These are phyloP conservation scores for Pythium folliculosum DNA, from an alignment of 352 stramenopile genomes.

Conservation along the genomic window DNA sequence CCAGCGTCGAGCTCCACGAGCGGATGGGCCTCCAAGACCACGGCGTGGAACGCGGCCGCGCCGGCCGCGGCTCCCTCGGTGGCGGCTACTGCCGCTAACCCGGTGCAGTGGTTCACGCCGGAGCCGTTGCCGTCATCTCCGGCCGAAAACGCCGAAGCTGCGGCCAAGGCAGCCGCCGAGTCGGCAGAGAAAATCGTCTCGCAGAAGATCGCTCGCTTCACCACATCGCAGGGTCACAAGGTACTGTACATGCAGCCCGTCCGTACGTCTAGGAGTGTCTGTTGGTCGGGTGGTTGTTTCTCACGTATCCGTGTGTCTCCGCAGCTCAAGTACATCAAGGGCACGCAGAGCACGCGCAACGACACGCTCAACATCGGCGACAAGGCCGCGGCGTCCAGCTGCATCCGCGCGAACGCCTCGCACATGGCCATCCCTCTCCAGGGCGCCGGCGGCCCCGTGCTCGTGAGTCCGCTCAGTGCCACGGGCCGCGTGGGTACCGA, in stretches of 20 bases:
- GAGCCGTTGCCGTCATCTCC: neutral
- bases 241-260: too few relatives aligned
- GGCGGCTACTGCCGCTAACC: slow-evolving; percentile 1
- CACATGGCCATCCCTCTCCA: slow-evolving; percentile 61
- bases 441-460: slow-evolving; percentile 65
- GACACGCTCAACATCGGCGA: slow-evolving; percentile 59
- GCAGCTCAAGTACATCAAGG: slow-evolving; percentile 77
- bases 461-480: slow-evolving; percentile 48
- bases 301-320: neutral
- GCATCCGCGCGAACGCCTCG: slow-evolving; percentile 52
- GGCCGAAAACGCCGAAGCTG: neutral
- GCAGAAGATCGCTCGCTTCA: slow-evolving; percentile 37
- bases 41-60: slow-evolving; percentile 31
- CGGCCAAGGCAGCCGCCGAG: neutral
- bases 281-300: too few relatives aligned
- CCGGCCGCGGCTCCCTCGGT: neutral
- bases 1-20: neutral
- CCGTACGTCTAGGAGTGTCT: too few relatives aligned
- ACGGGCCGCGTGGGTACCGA: slow-evolving; percentile 48
- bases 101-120: slow-evolving; percentile 27
- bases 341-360: slow-evolving; percentile 56
- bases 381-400: slow-evolving; percentile 38
- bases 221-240: slow-evolving; percentile 75
- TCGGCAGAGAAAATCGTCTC: slow-evolving; percentile 9
- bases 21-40: slow-evolving; percentile 27